Evolutionary conservation across 441 rosid genomes (phyloP).

Genomic region (Rhodomyrtus psidioides): DNA sequence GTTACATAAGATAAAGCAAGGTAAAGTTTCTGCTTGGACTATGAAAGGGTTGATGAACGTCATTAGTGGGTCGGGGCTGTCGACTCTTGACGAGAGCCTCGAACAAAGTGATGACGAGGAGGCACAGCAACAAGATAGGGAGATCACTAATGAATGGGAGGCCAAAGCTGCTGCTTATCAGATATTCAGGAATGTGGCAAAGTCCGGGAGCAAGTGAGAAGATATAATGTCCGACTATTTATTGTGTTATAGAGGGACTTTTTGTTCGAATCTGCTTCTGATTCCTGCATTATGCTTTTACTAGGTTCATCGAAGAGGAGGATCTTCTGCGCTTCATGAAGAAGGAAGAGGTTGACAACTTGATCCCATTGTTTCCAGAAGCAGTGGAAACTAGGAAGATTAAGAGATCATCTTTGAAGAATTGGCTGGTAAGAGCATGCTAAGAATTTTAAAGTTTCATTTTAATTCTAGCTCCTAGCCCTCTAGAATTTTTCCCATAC

Average conservation of each 20-base stretch:
- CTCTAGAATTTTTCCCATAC: neutral
- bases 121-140: neutral
- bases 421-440: constrained; percentile 27
- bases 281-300: neutral
- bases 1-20: neutral
- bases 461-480: neutral
- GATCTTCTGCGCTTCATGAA: constrained; percentile 35
- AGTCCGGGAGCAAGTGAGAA: neutral
- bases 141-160: neutral
- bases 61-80: neutral
- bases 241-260: neutral
- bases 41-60: constrained; percentile 1
- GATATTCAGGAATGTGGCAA: neutral
- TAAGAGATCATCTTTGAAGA: constrained; percentile 30
- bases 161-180: neutral
- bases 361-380: constrained; percentile 28
- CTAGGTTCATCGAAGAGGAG: constrained; percentile 34
- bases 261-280: neutral
- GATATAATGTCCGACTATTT: neutral
- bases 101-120: neutral
- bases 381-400: constrained; percentile 27
- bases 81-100: constrained; percentile 7
- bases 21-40: constrained; percentile 5
- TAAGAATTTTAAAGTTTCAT: neutral
- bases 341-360: constrained; percentile 21